Conservation (phyloP, 495 filamentous ascomycete species). For the Sordaria brevicollis region DNA sequence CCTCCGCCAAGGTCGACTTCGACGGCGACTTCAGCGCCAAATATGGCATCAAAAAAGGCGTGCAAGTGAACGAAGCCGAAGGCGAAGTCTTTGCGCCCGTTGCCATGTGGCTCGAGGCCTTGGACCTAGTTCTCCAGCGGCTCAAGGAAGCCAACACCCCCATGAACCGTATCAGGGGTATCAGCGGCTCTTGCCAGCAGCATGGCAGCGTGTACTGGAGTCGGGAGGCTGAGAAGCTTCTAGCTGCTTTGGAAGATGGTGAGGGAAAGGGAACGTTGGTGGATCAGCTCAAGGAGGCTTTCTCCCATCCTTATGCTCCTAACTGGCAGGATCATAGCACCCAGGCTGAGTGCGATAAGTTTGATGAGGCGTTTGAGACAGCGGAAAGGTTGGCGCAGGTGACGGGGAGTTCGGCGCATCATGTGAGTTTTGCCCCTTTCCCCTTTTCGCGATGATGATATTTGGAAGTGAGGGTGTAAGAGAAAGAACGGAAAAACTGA, state of each 20-base stretch:
- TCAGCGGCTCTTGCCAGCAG: slow-evolving; percentile 91
- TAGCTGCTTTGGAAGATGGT: slow-evolving; percentile 48
- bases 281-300: slow-evolving; percentile 59
- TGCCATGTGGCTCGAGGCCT: slow-evolving; percentile 85
- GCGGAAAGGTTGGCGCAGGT: slow-evolving; percentile 58
- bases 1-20: slow-evolving; percentile 69
- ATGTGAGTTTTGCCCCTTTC: slow-evolving; percentile 45
- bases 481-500: slow-evolving; percentile 11
- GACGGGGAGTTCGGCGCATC: slow-evolving; percentile 89
- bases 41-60: slow-evolving; percentile 80
- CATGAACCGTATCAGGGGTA: slow-evolving; percentile 63
- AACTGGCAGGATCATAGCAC: slow-evolving; percentile 99
- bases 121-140: slow-evolving; percentile 70
- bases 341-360: slow-evolving; percentile 79
- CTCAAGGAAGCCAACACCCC: slow-evolving; percentile 68
- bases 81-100: slow-evolving; percentile 87
- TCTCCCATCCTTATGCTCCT: slow-evolving; percentile 79
- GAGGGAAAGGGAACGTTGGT: slow-evolving; percentile 39
- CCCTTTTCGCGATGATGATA: background rate
- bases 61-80: slow-evolving; percentile 66
- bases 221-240: slow-evolving; percentile 51
- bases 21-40: slow-evolving; percentile 62
- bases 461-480: background rate
- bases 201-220: slow-evolving; percentile 94
- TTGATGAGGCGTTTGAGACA: slow-evolving; percentile 60